A percentile compares a stretch with the other conserved stretches of the same genome.
Evolutionary conservation across 2,329 filamentous ascomycete genomes (phyloP).

Genomic region (Botrytis aclada): DNA sequence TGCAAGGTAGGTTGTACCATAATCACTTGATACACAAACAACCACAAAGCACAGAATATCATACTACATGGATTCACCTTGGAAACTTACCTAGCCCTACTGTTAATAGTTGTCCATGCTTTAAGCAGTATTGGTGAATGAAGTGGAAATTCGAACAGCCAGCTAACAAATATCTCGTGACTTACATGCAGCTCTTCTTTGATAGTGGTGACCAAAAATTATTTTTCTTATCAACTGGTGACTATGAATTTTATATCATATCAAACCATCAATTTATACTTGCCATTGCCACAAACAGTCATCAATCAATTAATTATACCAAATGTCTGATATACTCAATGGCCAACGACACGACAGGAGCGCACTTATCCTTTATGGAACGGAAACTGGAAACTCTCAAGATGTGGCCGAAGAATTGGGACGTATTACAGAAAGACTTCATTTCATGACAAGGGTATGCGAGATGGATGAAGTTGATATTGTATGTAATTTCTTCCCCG

Average conservation of each 20-base stretch:
- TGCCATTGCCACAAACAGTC: neutral
- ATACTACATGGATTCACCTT: neutral
- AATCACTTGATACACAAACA: neutral
- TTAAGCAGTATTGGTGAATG: neutral
- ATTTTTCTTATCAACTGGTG: neutral
- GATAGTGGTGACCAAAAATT: neutral
- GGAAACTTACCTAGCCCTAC: neutral
- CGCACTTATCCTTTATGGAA: slow-evolving; percentile 81
- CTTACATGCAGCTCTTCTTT: neutral
- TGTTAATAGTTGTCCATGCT: neutral
- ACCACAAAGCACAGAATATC: neutral
- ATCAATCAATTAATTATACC: neutral
- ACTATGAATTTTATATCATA: neutral
- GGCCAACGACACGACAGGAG: slow-evolving; percentile 41
- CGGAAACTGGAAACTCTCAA: slow-evolving; percentile 91
- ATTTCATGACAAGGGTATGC: slow-evolving; percentile 70
- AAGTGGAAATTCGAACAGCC: neutral
- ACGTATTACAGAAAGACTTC: slow-evolving; percentile 69
- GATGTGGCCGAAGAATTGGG: slow-evolving; percentile 86
- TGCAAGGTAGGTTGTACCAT: neutral
- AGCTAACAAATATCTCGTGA: neutral
- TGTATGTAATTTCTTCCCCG: slow-evolving; percentile 51
- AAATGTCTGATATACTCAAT: slow-evolving; percentile 10
- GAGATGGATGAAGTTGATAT: slow-evolving; percentile 72
- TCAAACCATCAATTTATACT: neutral